Evolutionary conservation across 257 asterid species (phyloP).

Genomic region (Penstemon barbatus): DNA sequence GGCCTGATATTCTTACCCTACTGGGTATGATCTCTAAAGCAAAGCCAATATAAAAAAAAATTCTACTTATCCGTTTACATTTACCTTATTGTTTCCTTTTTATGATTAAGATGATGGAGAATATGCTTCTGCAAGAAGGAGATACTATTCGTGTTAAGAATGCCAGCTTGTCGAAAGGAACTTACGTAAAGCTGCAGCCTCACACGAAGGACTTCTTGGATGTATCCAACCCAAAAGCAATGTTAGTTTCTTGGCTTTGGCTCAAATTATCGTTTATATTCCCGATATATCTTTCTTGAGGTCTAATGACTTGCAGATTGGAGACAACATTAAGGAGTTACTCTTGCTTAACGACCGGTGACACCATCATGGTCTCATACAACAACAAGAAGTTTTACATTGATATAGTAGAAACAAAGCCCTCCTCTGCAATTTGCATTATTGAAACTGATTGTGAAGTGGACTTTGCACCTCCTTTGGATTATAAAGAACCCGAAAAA

Average conservation of each 20-base stretch:
- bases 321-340: conserved; percentile 36
- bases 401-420: conserved; percentile 39
- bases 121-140: conserved; percentile 42
- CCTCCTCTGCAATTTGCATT: conserved; percentile 32
- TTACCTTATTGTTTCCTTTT: not conserved
- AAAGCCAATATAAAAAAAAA: not conserved
- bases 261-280: not conserved
- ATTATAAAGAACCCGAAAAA: conserved; percentile 38
- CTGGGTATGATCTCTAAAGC: conserved; percentile 27
- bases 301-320: conserved; percentile 29
- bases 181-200: conserved; percentile 38
- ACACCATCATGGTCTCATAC: conserved; percentile 39
- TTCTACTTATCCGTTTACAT: not conserved
- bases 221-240: conserved; percentile 39
- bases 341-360: conserved; percentile 44
- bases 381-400: conserved; percentile 37
- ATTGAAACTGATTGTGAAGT: conserved; percentile 37
- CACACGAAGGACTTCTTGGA: conserved; percentile 36
- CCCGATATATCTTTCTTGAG: not conserved
- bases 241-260: conserved; percentile 29
- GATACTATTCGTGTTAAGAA: conserved; percentile 35
- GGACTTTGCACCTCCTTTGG: conserved; percentile 43
- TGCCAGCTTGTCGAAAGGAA: conserved; percentile 28
- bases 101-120: conserved; percentile 40
- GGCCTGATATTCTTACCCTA: conserved; percentile 37